Evolutionary conservation across 163 green algal species (phyloP).

Genomic region (Volvox carteri): DNA sequence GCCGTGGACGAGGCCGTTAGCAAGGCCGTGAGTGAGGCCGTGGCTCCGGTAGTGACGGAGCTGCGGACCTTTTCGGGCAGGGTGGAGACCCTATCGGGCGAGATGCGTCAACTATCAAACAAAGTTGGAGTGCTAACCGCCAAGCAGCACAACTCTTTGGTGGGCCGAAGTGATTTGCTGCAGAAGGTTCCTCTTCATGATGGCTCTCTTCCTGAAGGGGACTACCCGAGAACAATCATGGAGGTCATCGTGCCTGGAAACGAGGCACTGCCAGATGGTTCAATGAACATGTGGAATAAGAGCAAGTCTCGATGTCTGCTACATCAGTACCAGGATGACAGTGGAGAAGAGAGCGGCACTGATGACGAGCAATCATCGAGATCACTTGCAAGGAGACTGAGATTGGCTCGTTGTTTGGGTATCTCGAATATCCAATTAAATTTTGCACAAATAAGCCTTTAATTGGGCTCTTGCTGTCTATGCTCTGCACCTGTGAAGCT

Average conservation of each 20-base stretch:
- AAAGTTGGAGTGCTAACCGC: not conserved
- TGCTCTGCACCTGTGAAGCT: no score
- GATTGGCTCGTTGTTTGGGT: not conserved
- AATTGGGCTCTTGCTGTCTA: no score
- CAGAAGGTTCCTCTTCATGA: not conserved
- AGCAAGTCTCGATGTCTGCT: not conserved
- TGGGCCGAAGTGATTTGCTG: not conserved
- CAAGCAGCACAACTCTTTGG: not conserved
- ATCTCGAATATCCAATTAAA: not conserved
- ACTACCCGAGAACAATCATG: not conserved
- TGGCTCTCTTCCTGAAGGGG: not conserved
- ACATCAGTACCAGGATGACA: not conserved
- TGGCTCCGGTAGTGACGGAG: not conserved
- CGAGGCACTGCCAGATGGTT: not conserved
- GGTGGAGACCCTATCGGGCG: not conserved
- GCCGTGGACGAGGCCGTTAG: no score
- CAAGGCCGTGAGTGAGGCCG: not conserved
- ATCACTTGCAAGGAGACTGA: not conserved
- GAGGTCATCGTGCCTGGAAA: slow-evolving; percentile 9
- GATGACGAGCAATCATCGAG: not conserved
- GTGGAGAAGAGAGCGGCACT: not conserved
- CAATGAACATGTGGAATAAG: not conserved
- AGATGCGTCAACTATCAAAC: not conserved
- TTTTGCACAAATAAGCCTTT: not conserved
- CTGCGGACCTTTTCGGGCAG: no score